Base-by-base conservation (phyloP, 2,329 filamentous ascomycete genomes). In the Hymenotorrendiella dingleyae region DNA sequence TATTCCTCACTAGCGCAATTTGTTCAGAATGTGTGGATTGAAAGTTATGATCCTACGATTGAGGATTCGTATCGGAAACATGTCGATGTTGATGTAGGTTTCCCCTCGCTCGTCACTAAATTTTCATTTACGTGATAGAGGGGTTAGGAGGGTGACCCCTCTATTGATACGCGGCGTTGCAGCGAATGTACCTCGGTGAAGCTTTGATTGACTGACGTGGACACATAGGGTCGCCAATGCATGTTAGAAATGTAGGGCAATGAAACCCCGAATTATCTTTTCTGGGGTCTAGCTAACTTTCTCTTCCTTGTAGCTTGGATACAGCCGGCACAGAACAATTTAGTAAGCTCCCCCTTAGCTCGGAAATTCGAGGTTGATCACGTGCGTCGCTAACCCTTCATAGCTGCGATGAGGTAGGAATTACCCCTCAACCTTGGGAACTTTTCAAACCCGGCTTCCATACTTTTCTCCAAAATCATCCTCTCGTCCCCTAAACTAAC, bases 291-390 rank as follows among this genome's bases (percentile, higher is more conserved):
- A 30, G n/a, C n/a, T 16, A 45, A 42, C 50, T 59, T 21, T 57
- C 27, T 11, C 7, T 17, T 45, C 26, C n/a, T 19, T 48, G 6
- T 40, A 78, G 74, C 57, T 72, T 86, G 54, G 82, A 86, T 60
- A 86, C 82, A 22, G 82, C 82, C 54, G 82, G 82, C 43, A 86
- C 82, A 55, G 82, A 86, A 64, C 82, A 86, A 61, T 86, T 86
- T 64, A 86, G 80, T 84, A 68, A 73, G 79, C 50, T 30, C 20
- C 3, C 12, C n/a, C 11, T 12, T 21, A 19, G n/a, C 19, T 3
- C 27, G 3, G 11, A 16, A 8, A 32, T 12, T 24, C 22, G 7
- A 12, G 19, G 17, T 16, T 1, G 8, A 40, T 51, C 54, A 59
- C 50, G 50, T 56, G 51, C 53, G 40, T 32, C 33, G 40, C 56